Base-by-base conservation (phyloP, 768 basidiomycete species). In the Naganishia randhawae region DNA sequence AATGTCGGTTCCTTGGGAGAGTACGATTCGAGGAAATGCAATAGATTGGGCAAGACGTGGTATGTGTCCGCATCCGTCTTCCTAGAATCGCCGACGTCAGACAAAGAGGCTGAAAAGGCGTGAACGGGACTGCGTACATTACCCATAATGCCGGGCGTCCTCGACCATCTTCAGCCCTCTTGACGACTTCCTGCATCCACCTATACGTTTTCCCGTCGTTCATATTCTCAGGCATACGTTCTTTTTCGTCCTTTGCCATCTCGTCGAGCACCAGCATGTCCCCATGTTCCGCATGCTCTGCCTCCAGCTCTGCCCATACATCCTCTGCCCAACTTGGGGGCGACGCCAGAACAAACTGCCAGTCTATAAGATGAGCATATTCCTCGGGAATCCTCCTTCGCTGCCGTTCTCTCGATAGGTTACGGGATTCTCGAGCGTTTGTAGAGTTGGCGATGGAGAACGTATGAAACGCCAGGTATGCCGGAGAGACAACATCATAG, bases 141-240 rank as follows among this genome's bases (percentile, higher is more conserved):
- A 72, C 67, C 76, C 74, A 77, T 65, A 66, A 71, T 19, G 73
- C 71, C 51, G 72, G 53, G 10, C 69, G 57, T 14, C 68, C 73
- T 27, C 72, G 66, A 16, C 73, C 69, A 52, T 68, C 57, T 31
- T 74, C 74, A 2, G 72, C 72, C 29, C 69, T 66, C 33, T 69
- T 69, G 51, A 69, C 50, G 25, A 69, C 35, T 19, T 52, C 48
- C 45, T 65, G 50, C 41, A 73, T 42, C 73, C 73, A 74, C 50
- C 74, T 71, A 63, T 71, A 72, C 16, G 67, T 71, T 54, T 74
- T 77, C 19, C 76, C 76, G n/a, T 71, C 27, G 45, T 75, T 72
- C 71, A 75, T 75, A 65, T 77, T 77, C 35, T 75, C 76, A 29
- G 39, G 35, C 68, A 69, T 64, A 45, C 61, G 63, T 33, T 65